A percentile compares a stretch with the other conserved stretches of the same genome.
phyloP scores from a whole-genome alignment of 2,329 filamentous ascomycete species.

The Cladosporium colombiae region DNA sequence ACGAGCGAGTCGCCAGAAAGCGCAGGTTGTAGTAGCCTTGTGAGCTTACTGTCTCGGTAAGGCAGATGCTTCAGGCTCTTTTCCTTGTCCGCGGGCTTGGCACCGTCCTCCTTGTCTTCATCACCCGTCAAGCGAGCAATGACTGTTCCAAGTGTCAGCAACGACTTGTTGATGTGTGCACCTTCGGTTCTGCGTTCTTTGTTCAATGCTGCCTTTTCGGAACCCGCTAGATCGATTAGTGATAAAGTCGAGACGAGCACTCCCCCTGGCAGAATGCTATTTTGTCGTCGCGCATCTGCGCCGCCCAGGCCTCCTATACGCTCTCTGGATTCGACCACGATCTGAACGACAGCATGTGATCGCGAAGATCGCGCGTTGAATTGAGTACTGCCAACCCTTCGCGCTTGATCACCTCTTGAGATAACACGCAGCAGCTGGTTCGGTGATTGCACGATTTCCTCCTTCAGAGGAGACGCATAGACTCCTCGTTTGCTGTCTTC shows the following conservation, averaged over 20 bases:
- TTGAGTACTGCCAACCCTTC: conserved; percentile 89
- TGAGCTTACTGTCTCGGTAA: conserved; percentile 97
- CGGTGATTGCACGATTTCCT: conserved; percentile 97
- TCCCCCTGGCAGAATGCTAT: conserved; percentile 70
- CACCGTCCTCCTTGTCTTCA: conserved; percentile 72
- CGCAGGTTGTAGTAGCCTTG: conserved; percentile 85
- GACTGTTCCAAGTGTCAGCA: conserved; percentile 92
- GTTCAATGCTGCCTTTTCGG: conserved; percentile 90
- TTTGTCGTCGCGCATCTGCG: conserved; percentile 63
- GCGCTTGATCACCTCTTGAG: conserved; percentile 85
- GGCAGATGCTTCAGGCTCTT: conserved; percentile 75
- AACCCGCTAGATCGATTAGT: conserved; percentile 93
- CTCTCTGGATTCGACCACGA: conserved; percentile 95
- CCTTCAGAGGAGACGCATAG: conserved; percentile 92
- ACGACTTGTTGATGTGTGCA: conserved; percentile 97
- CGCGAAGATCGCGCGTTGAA: conserved; percentile 96
- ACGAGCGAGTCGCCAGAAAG: conserved; percentile 91
- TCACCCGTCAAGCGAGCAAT: conserved; percentile 88
- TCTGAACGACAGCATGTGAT: conserved; percentile 97
- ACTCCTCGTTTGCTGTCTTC: conserved; percentile 96
- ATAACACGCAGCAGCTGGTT: conserved; percentile 94
- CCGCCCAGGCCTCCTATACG: conserved; percentile 59
- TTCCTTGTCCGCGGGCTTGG: conserved; percentile 64
- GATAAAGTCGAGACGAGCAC: conserved; percentile 94
- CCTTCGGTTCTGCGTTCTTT: conserved; percentile 94